A percentile compares a stretch with the other conserved stretches of the same genome.
Evolutionary conservation across 148 eudicot species (phyloP).

Genomic region (Fagopyrum homotropicum): DNA sequence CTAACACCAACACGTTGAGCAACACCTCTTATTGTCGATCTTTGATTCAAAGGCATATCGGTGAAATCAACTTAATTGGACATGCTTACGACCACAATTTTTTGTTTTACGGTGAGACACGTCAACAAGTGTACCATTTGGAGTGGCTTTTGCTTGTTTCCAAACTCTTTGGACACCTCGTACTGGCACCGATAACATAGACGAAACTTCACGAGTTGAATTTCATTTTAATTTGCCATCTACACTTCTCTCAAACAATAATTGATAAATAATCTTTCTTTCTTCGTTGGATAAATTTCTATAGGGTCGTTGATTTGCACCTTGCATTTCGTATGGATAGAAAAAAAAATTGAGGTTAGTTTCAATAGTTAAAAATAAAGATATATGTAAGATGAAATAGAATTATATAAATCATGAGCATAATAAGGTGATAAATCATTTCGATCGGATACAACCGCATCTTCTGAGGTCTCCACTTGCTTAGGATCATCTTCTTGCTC

Average conservation of each 20-base stretch:
- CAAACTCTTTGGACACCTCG: slow-evolving; percentile 9
- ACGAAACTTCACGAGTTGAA: slow-evolving; percentile 4
- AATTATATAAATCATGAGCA: too few species aligned
- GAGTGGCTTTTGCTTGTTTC: background rate
- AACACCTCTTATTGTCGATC: background rate
- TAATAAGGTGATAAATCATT: too few species aligned
- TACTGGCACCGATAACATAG: slow-evolving; percentile 6
- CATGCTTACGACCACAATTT: slow-evolving; percentile 5
- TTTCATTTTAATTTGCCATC: background rate
- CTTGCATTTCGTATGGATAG: too few species aligned
- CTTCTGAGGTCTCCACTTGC: too few species aligned
- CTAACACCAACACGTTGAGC: too few species aligned
- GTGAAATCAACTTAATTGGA: slow-evolving; percentile 2
- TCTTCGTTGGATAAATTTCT: background rate
- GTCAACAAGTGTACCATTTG: background rate
- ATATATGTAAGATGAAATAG: too few species aligned
- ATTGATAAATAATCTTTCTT: background rate
- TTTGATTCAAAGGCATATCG: background rate
- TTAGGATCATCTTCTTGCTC: too few species aligned
- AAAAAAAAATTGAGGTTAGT: too few species aligned
- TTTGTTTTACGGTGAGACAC: background rate
- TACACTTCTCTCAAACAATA: slow-evolving; percentile 5
- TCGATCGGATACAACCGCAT: too few species aligned
- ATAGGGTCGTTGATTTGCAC: background rate
- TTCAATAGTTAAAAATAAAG: too few species aligned